Evolutionary conservation across 2,329 filamentous ascomycete genomes (phyloP), one percentile per base, ranked within the genome.

Genomic region (Pezicula carpinea): DNA sequence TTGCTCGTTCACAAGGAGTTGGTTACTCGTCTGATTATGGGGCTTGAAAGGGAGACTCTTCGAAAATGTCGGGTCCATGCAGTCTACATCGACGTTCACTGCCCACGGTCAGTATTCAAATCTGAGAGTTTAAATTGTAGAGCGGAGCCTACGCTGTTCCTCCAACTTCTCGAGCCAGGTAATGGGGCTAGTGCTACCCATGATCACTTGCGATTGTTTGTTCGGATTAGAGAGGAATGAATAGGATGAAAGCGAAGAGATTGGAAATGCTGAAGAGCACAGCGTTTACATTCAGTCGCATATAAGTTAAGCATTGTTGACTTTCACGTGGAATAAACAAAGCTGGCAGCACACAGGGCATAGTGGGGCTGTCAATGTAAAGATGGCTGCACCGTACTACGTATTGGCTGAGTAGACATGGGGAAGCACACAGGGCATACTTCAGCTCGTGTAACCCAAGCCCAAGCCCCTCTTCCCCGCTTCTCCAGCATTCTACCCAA

Each of bases 31-130:
- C 60, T 73, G 70, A 51, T 76, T 72, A 48, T 74, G 68, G 21
- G 69, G 69, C 4, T 63, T 64, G 49, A 74, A 66, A 10, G 66
- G 65, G 58, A 74, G 69, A n/a, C 57, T 59, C 46, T 68, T 68
- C 50, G 73, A 69, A 54, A 69, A 74, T 13, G 71, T 68, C 1
- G 71, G 68, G 48, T 73, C 73, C 73, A 76, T 76, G 65, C 69
- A 74, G 53, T 76, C 73, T 19, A 76, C 70, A 49, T 76, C 73
- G 45, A 76, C 64, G 26, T 76, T 69, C 48, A 76, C 73, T 76
- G 32, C 32, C 17, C 14, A 23, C 15, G 29, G 41, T 46, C 17
- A 36, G 18, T 41, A 29, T 29, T 4, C 26, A 10, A 3, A 11
- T 29, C 2, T 10, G 26, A 29, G 10, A 10, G 26, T 29, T 11